Percentiles rank a stretch among this genome's conserved stretches.
phyloP scores from a whole-genome alignment of 345 rosid species.

The Raphanus sativus region DNA sequence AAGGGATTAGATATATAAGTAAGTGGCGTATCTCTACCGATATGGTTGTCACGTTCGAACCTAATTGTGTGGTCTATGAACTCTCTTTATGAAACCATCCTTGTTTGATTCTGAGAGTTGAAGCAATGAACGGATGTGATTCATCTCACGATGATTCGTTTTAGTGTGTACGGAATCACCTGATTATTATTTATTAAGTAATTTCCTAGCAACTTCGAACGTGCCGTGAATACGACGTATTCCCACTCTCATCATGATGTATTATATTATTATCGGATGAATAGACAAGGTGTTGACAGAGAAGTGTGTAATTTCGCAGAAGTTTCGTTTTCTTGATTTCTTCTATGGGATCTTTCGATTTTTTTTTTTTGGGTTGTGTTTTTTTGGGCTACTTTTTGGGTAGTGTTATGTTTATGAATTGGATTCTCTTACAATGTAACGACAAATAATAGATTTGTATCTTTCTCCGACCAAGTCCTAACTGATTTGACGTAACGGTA shows the following conservation, averaged over 20 bases:
- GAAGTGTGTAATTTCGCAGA: slow-evolving; percentile 32
- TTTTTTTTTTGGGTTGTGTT: neutral
- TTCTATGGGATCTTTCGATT: slow-evolving; percentile 4
- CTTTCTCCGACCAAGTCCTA: slow-evolving; percentile 18
- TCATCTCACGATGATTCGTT: neutral
- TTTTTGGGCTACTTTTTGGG: neutral
- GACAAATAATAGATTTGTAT: neutral
- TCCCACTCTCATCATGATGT: slow-evolving; percentile 15
- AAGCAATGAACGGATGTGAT: slow-evolving; percentile 12
- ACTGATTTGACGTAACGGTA: slow-evolving; percentile 17
- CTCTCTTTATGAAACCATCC: neutral
- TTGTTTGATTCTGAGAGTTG: slow-evolving; percentile 22
- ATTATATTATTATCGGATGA: neutral
- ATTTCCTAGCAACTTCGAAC: slow-evolving; percentile 37
- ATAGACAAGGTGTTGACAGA: neutral
- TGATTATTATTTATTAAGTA: slow-evolving; percentile 17
- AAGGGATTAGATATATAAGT: slow-evolving; percentile 1
- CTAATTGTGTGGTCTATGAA: slow-evolving; percentile 25
- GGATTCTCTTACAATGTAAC: slow-evolving; percentile 26
- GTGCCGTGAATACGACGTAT: slow-evolving; percentile 24
- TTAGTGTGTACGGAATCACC: slow-evolving; percentile 13
- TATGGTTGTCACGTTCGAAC: slow-evolving; percentile 31
- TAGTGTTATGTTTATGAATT: neutral
- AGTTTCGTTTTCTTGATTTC: slow-evolving; percentile 31
- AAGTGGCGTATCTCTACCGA: slow-evolving; percentile 22